Percentiles rank a stretch among this genome's conserved stretches.
Evolutionary conservation across 2,329 filamentous ascomycete genomes (phyloP).

Genomic region (Colletotrichum sp.): DNA sequence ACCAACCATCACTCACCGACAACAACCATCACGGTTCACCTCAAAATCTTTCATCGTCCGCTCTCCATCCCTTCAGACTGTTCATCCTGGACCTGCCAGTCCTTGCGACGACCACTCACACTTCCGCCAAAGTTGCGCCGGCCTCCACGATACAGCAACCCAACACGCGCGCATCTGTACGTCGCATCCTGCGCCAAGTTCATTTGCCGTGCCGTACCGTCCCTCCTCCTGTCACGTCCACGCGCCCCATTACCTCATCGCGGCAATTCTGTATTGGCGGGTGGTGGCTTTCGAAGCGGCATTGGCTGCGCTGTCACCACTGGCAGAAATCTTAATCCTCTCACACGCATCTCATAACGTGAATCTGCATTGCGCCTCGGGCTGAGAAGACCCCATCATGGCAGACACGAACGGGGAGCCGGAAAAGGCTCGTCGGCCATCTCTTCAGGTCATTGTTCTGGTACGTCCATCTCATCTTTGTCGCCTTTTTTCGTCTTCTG

Average conservation of each 20-base stretch:
- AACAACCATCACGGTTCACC: not conserved
- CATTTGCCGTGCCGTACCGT: not conserved
- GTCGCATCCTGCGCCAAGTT: not conserved
- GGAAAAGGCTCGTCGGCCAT: constrained; percentile 38
- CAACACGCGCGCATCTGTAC: not conserved
- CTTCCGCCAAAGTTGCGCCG: not conserved
- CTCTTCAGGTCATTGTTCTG: constrained; percentile 76
- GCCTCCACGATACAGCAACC: not conserved
- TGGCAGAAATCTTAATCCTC: not conserved
- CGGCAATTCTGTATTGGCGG: not conserved
- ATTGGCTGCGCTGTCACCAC: not conserved
- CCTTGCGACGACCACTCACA: not conserved
- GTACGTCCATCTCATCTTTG: constrained; percentile 53
- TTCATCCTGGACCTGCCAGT: not conserved
- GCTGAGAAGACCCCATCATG: not conserved
- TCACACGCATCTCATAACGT: not conserved
- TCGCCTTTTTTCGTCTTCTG: not conserved
- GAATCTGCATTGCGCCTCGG: not conserved
- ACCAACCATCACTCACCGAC: not conserved
- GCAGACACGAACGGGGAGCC: constrained; percentile 13
- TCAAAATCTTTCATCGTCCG: not conserved
- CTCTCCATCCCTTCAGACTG: not conserved
- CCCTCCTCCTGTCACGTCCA: not conserved
- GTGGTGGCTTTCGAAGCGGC: not conserved
- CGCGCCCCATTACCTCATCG: not conserved